These are phyloP conservation scores for Phytophthora melonis DNA, from an alignment of 352 stramenopile genomes.

Conservation along the genomic window DNA sequence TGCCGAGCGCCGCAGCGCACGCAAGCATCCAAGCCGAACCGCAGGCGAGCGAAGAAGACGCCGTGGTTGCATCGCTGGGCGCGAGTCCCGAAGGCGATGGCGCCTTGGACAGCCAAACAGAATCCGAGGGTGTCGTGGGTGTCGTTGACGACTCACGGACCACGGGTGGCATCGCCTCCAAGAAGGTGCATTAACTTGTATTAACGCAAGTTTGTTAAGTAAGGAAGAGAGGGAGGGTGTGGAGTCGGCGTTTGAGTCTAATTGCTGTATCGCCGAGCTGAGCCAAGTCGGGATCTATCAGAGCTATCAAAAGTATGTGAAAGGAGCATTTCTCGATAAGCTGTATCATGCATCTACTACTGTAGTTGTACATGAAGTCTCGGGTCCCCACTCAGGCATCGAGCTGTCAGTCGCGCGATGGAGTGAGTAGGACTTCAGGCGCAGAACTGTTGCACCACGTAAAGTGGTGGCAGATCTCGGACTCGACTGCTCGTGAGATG, in stretches of 20 bases:
- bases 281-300: slow-evolving; percentile 3
- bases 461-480: neutral
- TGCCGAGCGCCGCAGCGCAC: neutral
- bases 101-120: slow-evolving; percentile 7
- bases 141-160: slow-evolving; percentile 14
- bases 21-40: slow-evolving; percentile 16
- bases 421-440: too few species aligned
- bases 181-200: slow-evolving; percentile 42
- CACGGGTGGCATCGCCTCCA: slow-evolving; percentile 3
- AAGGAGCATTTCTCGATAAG: too few species aligned
- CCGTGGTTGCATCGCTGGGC: neutral
- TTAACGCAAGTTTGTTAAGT: too few species aligned
- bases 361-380: too few species aligned
- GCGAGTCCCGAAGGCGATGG: slow-evolving; percentile 5
- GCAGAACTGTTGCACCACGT: slow-evolving; percentile 4
- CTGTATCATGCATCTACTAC: too few species aligned
- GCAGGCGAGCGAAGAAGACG: slow-evolving; percentile 8
- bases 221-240: slow-evolving; percentile 3
- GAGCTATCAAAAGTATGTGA: too few species aligned
- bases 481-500: neutral
- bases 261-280: neutral
- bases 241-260: neutral
- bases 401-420: neutral
- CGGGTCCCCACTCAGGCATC: neutral
- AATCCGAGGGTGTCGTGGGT: neutral